Evolutionary conservation across 176 grass and related monocot species (phyloP), one percentile per base, ranked within the genome.

Genomic region (Oropetium thomaeum): DNA sequence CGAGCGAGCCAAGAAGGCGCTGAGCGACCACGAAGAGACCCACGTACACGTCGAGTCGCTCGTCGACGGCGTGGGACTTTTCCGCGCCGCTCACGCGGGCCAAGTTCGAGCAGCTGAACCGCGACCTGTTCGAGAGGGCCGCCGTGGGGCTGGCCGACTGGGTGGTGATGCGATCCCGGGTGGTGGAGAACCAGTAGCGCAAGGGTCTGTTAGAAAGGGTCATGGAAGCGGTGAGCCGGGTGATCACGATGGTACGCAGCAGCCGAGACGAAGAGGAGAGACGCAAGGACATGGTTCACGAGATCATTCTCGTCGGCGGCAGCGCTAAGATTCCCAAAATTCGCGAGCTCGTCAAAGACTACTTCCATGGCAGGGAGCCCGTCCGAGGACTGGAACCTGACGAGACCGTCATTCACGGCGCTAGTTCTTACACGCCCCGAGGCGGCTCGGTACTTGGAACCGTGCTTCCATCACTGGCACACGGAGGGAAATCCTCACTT

Each of bases 1-100:
- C 26, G 79, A 81, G 58, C 44, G 43, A 32, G 79, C 79, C 69
- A 81, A 81, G 58, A 81, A 73, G 69, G 34, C 26, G 5, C 22
- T 73, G 58, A 81, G 79, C 68, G 47, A 51, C 7, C 44, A 22
- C 3, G 23, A 52, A 1, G 7, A 53, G 26, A 59, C 57, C 10
- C 8, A 5, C 35, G 15, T 26, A 8, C 67, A 38, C 5, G 22
- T 66, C n/a, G 37, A 66, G 1, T 39, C 19, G 19, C 31, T 61
- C 14, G 19, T 26, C 7, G 53, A 26, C 2, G 77, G 66, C 8
- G 8, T 26, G 39, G 3, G 25, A 4, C 38, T 47, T 70, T 13
- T 62, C 55, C 0, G 54, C 33, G 40, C 32, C 53, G 3, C 55
- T 80, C 11, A 80, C 78, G 14, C 55, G 55, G 40, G 41, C 42